Conservation (phyloP, 2,329 filamentous ascomycete species). For the Colletotrichum musae region DNA sequence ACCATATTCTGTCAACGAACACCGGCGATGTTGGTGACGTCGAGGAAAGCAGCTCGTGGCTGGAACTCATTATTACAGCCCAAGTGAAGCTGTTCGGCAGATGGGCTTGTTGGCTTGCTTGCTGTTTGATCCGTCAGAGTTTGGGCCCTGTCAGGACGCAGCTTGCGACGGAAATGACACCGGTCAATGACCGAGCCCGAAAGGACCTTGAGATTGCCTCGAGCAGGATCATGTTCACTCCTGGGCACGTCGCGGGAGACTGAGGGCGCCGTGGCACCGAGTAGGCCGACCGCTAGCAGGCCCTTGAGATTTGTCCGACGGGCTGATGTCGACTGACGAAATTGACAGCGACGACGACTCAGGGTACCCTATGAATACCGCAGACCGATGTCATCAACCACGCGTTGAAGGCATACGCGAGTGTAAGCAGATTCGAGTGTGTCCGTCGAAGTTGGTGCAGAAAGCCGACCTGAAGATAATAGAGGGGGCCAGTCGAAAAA, state of each 20-base stretch:
- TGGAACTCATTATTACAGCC: background rate
- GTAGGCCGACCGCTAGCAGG: background rate
- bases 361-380: too few relatives aligned
- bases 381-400: too few relatives aligned
- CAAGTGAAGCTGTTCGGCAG: background rate
- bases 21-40: background rate
- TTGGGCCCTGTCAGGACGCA: conserved; percentile 3
- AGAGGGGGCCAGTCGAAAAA: background rate
- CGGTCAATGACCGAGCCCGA: background rate
- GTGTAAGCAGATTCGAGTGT: too few relatives aligned
- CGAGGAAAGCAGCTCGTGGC: background rate
- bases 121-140: background rate
- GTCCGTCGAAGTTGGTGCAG: too few relatives aligned
- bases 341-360: too few relatives aligned
- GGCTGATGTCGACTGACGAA: too few relatives aligned
- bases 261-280: conserved; percentile 11
- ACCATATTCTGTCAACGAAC: background rate
- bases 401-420: too few relatives aligned
- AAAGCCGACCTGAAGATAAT: too few relatives aligned
- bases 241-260: background rate
- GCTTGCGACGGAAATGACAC: conserved; percentile 11
- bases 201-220: background rate
- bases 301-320: background rate
- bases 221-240: background rate
- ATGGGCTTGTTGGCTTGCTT: too few relatives aligned